Evolutionary conservation across 176 grass and related monocot genomes (phyloP).

Genomic region (Saccharum officinarum): DNA sequence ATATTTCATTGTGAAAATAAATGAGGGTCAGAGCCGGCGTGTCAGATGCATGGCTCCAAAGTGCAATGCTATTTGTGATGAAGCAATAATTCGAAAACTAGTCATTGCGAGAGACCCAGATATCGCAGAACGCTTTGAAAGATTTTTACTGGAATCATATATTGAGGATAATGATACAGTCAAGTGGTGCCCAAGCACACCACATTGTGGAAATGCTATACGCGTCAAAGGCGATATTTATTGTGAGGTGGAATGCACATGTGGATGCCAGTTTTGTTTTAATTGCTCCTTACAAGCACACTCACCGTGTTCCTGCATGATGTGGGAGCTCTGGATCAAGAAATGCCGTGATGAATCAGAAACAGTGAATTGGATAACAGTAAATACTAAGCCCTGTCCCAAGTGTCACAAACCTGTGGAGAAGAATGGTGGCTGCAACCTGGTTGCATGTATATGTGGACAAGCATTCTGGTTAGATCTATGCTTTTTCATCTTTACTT

Average conservation of each 20-base stretch:
- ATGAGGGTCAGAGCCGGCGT: constrained; percentile 74
- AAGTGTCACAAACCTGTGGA: constrained; percentile 88
- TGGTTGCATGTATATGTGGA: constrained; percentile 80
- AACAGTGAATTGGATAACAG: constrained; percentile 85
- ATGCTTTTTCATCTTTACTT: constrained; percentile 24
- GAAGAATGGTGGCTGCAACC: constrained; percentile 88
- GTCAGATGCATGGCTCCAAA: constrained; percentile 81
- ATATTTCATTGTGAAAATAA: constrained; percentile 91
- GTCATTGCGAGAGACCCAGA: constrained; percentile 62
- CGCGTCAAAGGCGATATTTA: constrained; percentile 76
- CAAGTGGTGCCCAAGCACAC: constrained; percentile 87
- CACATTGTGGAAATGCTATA: constrained; percentile 89
- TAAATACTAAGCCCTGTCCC: constrained; percentile 88
- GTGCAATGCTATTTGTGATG: constrained; percentile 76
- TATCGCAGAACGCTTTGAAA: constrained; percentile 73
- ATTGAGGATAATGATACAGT: constrained; percentile 89
- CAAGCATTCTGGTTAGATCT: constrained; percentile 83
- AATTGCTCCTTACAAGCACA: constrained; percentile 78
- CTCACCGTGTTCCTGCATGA: constrained; percentile 80
- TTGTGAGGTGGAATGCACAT: constrained; percentile 86
- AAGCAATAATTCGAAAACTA: constrained; percentile 65
- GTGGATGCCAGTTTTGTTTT: constrained; percentile 88
- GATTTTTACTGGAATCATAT: constrained; percentile 85
- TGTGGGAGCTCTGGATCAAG: constrained; percentile 85
- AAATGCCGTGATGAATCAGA: constrained; percentile 78